Evolutionary conservation across 1,284 basidiomycete genomes (phyloP).

Genomic region (Phlebopus sp.): DNA sequence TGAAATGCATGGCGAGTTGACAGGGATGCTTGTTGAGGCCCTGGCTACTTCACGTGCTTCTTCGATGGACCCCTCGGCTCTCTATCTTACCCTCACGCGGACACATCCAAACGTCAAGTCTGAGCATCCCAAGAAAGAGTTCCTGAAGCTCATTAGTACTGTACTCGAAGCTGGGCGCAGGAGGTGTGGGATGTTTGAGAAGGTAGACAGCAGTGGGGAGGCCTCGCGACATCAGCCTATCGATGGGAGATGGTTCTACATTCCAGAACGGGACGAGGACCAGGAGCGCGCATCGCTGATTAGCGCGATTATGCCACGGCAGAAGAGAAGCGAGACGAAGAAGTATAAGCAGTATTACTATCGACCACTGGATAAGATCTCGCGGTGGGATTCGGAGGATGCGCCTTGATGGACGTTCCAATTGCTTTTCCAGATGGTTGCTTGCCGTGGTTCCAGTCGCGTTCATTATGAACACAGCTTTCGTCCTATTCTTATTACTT

Average conservation of each 20-base stretch:
- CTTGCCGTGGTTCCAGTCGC: not conserved
- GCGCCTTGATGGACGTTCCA: slow-evolving; percentile 26
- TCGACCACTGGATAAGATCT: slow-evolving; percentile 61
- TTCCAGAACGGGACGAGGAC: slow-evolving; percentile 67
- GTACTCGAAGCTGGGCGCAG: slow-evolving; percentile 50
- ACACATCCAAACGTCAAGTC: slow-evolving; percentile 49
- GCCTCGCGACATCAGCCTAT: slow-evolving; percentile 43
- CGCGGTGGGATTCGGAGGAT: slow-evolving; percentile 62
- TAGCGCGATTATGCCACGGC: slow-evolving; percentile 68
- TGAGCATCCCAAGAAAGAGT: slow-evolving; percentile 43
- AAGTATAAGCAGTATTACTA: slow-evolving; percentile 83
- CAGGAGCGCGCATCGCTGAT: slow-evolving; percentile 64
- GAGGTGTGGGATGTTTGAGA: slow-evolving; percentile 63
- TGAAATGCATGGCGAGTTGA: slow-evolving; percentile 37
- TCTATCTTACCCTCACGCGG: slow-evolving; percentile 50
- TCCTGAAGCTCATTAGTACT: slow-evolving; percentile 46
- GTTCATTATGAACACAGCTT: not conserved
- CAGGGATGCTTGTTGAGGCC: slow-evolving; percentile 69
- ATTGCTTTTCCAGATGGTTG: too few relatives aligned
- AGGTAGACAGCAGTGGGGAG: slow-evolving; percentile 63
- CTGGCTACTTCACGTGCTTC: slow-evolving; percentile 71
- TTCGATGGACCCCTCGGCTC: slow-evolving; percentile 53
- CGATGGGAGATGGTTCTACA: slow-evolving; percentile 75
- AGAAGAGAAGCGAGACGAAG: slow-evolving; percentile 70
- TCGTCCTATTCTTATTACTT: not conserved